Evolutionary conservation across 2,329 filamentous ascomycete genomes (phyloP), one percentile per base, ranked within the genome.

Genomic region (Talaromyces sp.): DNA sequence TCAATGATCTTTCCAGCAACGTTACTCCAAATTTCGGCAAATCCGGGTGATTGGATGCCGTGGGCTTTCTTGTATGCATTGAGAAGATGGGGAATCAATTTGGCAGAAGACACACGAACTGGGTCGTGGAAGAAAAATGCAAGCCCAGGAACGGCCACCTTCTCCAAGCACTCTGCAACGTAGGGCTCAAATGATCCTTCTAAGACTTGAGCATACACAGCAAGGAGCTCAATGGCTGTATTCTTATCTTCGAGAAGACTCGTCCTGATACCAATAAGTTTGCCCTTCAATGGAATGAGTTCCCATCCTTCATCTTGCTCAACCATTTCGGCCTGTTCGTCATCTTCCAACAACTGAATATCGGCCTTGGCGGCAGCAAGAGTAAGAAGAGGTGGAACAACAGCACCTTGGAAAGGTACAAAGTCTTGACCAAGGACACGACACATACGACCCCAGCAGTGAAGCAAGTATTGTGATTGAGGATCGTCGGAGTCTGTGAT

Each of bases 61-160:
- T 94, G 95, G 0, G 91, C 90, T 77, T 94, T 94, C 82, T 97
- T 97, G 84, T 93, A 97, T 1, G 93, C 92, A 76, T 92, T 95
- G 56, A 99, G 85, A 16, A 99, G 87, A 76, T 96, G 92, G 16
- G 95, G 95, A 6, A 99, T 91, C 71, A 96, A 88, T 80, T 97
- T 97, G 31, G 95, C 94, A 4, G 95, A 96, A 41, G 96, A 93
- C 61, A 96, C 94, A 62, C 95, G 89, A 64, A 98, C 95, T 0
- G 95, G 94, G 75, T 99, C 95, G 79, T 99, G 95, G 87, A 99
- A 99, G 84, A 98, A 99, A 84, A 99, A 99, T 3, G 93, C 91
- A 57, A 99, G 85, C 22, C 95, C 93, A 8, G 95, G 94, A 24
- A 99, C 83, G 1, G 93, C 94, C 74, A 99, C 96, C 80, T 95